phyloP scores from a whole-genome alignment of 225 moss, liverwort and hornwort species.

The Sphagnum tenellum region DNA sequence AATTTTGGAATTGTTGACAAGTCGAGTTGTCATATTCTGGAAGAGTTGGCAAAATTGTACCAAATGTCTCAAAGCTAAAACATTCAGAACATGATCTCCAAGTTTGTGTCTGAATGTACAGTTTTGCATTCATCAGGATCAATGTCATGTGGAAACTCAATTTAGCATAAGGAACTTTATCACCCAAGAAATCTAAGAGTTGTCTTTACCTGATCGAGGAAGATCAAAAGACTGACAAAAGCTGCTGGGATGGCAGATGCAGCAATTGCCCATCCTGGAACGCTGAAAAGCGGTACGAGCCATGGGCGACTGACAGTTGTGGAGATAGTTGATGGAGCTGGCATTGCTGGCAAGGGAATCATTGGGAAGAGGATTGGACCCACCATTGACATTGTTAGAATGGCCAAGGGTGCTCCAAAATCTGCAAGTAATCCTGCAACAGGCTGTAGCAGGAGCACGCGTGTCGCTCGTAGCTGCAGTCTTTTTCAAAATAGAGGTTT shows the following conservation, averaged over 20 bases:
- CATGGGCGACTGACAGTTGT: constrained; percentile 44
- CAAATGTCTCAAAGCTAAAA: constrained; percentile 11
- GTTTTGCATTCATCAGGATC: not conserved
- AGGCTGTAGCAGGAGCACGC: constrained; percentile 34
- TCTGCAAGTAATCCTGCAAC: constrained; percentile 47
- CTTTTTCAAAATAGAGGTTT: constrained; percentile 1
- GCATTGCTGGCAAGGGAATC: constrained; percentile 47
- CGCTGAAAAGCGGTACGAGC: constrained; percentile 57
- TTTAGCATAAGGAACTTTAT: not conserved
- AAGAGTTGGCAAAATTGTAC: not conserved
- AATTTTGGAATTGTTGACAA: constrained; percentile 39
- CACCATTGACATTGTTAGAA: constrained; percentile 55
- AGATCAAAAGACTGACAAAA: constrained; percentile 54
- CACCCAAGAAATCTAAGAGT: not conserved
- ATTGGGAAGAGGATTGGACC: constrained; percentile 40
- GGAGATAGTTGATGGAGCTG: constrained; percentile 38
- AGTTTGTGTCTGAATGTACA: not conserved
- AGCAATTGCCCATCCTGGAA: constrained; percentile 41
- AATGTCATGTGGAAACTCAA: not conserved
- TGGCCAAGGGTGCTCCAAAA: constrained; percentile 58
- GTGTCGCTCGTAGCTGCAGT: constrained; percentile 50
- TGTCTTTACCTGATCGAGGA: constrained; percentile 52
- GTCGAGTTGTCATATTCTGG: constrained; percentile 47
- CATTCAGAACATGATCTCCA: constrained; percentile 10
- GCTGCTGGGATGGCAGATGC: constrained; percentile 59